A percentile compares a stretch with the other conserved stretches of the same genome.
phyloP scores from a whole-genome alignment of 352 stramenopile species.

The Pythium rhizo-oryzae region DNA sequence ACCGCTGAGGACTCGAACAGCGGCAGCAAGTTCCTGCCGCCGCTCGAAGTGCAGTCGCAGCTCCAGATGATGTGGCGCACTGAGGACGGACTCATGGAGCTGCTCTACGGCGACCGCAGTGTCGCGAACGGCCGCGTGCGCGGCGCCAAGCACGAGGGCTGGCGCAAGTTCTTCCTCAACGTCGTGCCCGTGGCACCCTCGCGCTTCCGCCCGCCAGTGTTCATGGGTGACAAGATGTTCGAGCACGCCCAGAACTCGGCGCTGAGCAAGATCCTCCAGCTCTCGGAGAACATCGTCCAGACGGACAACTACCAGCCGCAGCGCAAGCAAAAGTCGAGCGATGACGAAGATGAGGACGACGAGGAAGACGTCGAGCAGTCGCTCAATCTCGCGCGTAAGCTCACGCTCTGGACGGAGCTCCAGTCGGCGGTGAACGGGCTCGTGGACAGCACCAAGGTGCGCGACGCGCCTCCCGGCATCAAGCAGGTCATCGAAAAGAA shows the following conservation, averaged over 20 bases:
- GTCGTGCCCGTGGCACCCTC: constrained; percentile 96
- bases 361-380: constrained; percentile 50
- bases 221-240: constrained; percentile 95
- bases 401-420: constrained; percentile 97
- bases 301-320: constrained; percentile 68
- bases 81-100: constrained; percentile 91
- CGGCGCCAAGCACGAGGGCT: constrained; percentile 71
- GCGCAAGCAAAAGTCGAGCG: constrained; percentile 30
- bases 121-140: constrained; percentile 62
- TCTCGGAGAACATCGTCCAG: constrained; percentile 91
- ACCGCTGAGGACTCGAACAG: constrained; percentile 64
- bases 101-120: constrained; percentile 91
- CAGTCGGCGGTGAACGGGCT: constrained; percentile 92
- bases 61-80: constrained; percentile 95
- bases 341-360: constrained; percentile 62
- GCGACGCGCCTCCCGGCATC: constrained; percentile 90
- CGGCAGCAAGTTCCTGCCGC: constrained; percentile 94
- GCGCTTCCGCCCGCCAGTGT: constrained; percentile 97
- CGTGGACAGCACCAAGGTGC: constrained; percentile 82
- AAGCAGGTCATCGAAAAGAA: constrained; percentile 99
- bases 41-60: constrained; percentile 96
- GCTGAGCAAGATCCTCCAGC: constrained; percentile 93
- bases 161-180: constrained; percentile 96
- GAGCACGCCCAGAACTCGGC: constrained; percentile 98
- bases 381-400: constrained; percentile 89